Evolutionary conservation across 345 rosid species (phyloP).

Genomic region (Linum usitatissimum): DNA sequence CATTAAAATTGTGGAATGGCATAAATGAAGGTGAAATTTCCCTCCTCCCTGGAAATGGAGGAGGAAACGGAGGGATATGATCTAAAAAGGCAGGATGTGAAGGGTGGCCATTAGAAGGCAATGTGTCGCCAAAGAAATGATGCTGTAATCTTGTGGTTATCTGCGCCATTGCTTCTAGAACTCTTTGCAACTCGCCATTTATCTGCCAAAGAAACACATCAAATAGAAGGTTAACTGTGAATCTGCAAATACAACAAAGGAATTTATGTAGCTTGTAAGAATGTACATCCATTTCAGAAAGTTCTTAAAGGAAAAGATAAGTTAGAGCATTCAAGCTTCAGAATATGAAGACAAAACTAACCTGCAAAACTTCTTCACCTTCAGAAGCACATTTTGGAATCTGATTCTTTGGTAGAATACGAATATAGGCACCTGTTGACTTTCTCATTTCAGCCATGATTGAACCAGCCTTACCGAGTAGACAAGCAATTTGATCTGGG

Average conservation of each 20-base stretch:
- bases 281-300: no score
- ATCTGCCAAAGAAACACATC: constrained; percentile 27
- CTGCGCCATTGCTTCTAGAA: constrained; percentile 62
- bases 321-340: neutral
- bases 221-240: neutral
- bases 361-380: constrained; percentile 76
- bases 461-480: constrained; percentile 69
- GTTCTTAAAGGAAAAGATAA: neutral
- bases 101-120: constrained; percentile 39
- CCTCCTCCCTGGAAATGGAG: constrained; percentile 47
- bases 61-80: constrained; percentile 46
- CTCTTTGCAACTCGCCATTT: constrained; percentile 51
- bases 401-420: constrained; percentile 57
- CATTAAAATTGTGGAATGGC: constrained; percentile 41
- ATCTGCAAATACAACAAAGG: constrained; percentile 6
- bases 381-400: constrained; percentile 64
- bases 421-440: constrained; percentile 57
- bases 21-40: constrained; percentile 53
- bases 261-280: neutral
- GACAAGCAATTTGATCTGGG: constrained; percentile 64
- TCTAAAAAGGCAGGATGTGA: constrained; percentile 40
- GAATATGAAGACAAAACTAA: constrained; percentile 10
- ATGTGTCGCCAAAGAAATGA: constrained; percentile 49
- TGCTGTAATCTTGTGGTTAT: constrained; percentile 54
- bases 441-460: constrained; percentile 69